phyloP scores from a whole-genome alignment of 805 yeast species.

The Cyberlindnera euphorbiae region DNA sequence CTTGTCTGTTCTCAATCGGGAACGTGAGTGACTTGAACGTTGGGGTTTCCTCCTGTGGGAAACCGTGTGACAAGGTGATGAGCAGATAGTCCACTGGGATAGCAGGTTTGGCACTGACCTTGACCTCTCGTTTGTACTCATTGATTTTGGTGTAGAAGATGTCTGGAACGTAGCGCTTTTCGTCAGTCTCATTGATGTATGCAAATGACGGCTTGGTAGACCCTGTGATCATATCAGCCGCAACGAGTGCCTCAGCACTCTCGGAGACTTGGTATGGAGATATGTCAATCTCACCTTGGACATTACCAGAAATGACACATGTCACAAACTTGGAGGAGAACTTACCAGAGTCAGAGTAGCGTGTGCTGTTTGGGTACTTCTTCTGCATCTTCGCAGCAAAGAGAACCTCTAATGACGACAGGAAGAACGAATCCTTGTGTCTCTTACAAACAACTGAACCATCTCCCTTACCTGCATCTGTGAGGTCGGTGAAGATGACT shows the following conservation, averaged over 20 bases:
- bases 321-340: constrained; percentile 92
- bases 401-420: constrained; percentile 80
- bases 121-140: constrained; percentile 87
- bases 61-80: constrained; percentile 88
- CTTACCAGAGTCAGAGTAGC: constrained; percentile 55
- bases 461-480: constrained; percentile 80
- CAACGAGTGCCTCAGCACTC: constrained; percentile 80
- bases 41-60: constrained; percentile 61
- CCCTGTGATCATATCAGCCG: constrained; percentile 80
- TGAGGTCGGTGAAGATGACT: constrained; percentile 80
- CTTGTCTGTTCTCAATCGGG: constrained; percentile 77
- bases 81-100: constrained; percentile 89
- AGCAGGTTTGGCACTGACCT: constrained; percentile 82
- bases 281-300: constrained; percentile 83
- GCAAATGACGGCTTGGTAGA: constrained; percentile 89
- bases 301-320: constrained; percentile 89
- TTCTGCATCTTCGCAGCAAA: constrained; percentile 81
- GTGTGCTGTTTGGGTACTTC: constrained; percentile 55
- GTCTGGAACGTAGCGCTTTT: constrained; percentile 87
- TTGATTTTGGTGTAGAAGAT: constrained; percentile 79
- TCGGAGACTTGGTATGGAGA: constrained; percentile 85
- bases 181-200: constrained; percentile 69
- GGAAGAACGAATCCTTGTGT: constrained; percentile 85
- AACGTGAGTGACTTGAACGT: constrained; percentile 47
- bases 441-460: constrained; percentile 91